A percentile compares a stretch with the other conserved stretches of the same genome.
phyloP scores from a whole-genome alignment of 139 green algal genomes.

The Astrephomene gubernaculifera region DNA sequence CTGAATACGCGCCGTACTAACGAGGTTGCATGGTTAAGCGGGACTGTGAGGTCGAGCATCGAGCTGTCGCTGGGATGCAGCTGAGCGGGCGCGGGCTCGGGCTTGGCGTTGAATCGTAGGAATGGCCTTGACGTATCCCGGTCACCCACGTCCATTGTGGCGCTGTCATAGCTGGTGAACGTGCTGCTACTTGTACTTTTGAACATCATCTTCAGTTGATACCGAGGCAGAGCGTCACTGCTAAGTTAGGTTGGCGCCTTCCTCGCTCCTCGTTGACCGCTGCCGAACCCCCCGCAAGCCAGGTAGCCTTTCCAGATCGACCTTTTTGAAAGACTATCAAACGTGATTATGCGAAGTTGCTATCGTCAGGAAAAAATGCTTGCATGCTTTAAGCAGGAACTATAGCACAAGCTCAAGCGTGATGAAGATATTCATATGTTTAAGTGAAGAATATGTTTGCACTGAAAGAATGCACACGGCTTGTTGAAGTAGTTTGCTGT shows the following conservation, averaged over 20 bases:
- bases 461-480: no score
- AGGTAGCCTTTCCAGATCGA: no score
- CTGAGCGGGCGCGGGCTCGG: neutral
- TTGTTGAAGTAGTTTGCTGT: no score
- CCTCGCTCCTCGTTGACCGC: conserved; percentile 19
- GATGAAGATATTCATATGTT: no score
- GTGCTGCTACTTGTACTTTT: neutral
- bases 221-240: conserved; percentile 3
- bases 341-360: no score
- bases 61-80: conserved; percentile 6
- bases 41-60: conserved; percentile 22
- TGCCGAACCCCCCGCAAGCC: no score
- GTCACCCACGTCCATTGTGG: neutral
- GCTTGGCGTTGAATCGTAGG: neutral
- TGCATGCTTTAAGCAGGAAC: no score
- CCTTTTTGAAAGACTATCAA: no score
- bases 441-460: no score
- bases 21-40: neutral
- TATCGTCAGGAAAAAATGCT: no score
- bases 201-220: neutral
- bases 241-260: no score
- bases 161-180: neutral
- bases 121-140: neutral
- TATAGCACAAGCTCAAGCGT: no score
- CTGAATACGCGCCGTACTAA: conserved; percentile 22